Percentiles rank a stretch among this genome's conserved stretches.
Evolutionary conservation across 1,284 basidiomycete species (phyloP).

Genomic region (Schizophyllum commune): DNA sequence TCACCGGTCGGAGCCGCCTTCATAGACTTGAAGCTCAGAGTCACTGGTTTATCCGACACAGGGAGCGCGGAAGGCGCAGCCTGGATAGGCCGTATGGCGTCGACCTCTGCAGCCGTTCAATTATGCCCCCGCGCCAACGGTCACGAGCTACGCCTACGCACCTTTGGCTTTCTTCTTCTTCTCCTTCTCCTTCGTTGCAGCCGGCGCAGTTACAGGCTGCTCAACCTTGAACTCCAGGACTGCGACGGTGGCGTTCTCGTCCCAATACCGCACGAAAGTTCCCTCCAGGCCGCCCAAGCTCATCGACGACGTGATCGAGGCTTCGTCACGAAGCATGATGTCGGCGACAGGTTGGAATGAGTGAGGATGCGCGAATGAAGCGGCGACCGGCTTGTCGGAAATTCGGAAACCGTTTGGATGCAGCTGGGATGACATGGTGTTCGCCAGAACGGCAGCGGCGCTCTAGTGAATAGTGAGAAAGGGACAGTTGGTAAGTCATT

Average conservation of each 20-base stretch:
- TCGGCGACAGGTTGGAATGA: conserved; percentile 78
- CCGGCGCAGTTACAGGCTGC: conserved; percentile 32
- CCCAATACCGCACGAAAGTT: conserved; percentile 77
- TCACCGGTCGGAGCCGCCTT: conserved; percentile 28
- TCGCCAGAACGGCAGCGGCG: conserved; percentile 67
- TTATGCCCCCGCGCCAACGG: not conserved
- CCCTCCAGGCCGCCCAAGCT: conserved; percentile 63
- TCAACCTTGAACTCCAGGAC: conserved; percentile 77
- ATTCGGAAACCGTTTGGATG: conserved; percentile 88
- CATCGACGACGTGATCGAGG: conserved; percentile 55
- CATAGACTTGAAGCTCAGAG: conserved; percentile 49
- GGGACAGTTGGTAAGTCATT: conserved; percentile 1
- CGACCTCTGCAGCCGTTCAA: conserved; percentile 15
- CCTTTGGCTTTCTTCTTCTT: conserved; percentile 58
- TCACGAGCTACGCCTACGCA: conserved; percentile 14
- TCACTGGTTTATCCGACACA: conserved; percentile 71
- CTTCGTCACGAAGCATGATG: conserved; percentile 65
- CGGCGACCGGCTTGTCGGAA: conserved; percentile 76
- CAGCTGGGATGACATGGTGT: conserved; percentile 72
- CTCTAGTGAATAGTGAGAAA: conserved; percentile 35
- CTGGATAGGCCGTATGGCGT: conserved; percentile 16
- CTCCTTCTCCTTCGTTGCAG: conserved; percentile 48
- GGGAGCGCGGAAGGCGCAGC: conserved; percentile 57
- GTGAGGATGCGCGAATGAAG: conserved; percentile 81
- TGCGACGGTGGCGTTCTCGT: conserved; percentile 64